Evolutionary conservation across 257 asterid species (phyloP), one percentile per base, ranked within the genome.

Genomic region (Lycium ferocissimum): DNA sequence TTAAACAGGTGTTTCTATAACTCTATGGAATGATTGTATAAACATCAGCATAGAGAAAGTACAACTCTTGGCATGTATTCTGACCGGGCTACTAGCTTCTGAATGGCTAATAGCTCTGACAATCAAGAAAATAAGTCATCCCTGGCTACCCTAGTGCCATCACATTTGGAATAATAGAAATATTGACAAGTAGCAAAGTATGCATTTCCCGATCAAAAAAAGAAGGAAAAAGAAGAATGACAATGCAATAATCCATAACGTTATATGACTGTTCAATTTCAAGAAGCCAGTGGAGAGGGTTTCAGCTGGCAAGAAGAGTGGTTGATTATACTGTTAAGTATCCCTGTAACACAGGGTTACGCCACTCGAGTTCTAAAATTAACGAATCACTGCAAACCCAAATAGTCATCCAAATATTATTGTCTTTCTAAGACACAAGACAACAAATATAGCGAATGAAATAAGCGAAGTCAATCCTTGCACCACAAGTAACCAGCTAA

Each of bases 81-180:
- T 49, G 26, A 47, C 81, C 1, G 3, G 43, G 61, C 20, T 47
- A 75, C 43, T 47, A 26, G 81, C 20, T 75, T 75, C 81, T 2
- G 61, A 47, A 75, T 11, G 17, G 61, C 43, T 20, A 43, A 75
- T 47, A 75, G 12, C 18, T 75, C 20, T 47, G 43, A 20, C 43
- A 75, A 73, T 75, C 43, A 73, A 75, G 61, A 75, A 73, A 73
- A 49, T 75, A 75, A 20, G 43, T 20, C n/a, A 75, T 47, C 61
- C 20, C 20, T 38, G 33, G 45, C 47, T 14, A 35, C 45, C 63
- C 63, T 75, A 51, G 26, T 22, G 82, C n/a, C 82, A 51, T 76
- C 82, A 76, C n/a, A 51, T 76, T 51, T 49, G 22, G 63, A 69
- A 53, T 38, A 9, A 80, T 71, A 22, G 43, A 35, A 81, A 38